Conservation (phyloP, 2,329 filamentous ascomycete species). For the Mycosphaerella sp. region DNA sequence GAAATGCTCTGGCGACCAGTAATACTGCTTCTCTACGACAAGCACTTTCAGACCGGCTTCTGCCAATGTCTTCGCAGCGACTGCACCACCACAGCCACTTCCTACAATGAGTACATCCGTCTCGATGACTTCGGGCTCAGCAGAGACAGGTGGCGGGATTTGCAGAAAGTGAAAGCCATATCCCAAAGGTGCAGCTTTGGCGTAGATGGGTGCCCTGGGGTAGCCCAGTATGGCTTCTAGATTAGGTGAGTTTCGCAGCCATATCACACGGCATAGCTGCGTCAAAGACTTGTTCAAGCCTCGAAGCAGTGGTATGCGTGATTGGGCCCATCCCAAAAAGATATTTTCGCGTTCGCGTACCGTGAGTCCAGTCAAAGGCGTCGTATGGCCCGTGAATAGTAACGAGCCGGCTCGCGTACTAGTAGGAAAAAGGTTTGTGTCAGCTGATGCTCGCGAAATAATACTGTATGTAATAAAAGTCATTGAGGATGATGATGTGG, state of each 20-base stretch:
- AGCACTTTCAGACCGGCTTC: conserved; percentile 69
- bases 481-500: conserved; percentile 9
- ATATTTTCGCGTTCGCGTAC: conserved; percentile 56
- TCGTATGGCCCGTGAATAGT: conserved; percentile 61
- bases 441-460: conserved; percentile 11
- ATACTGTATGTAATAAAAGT: not conserved
- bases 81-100: conserved; percentile 78
- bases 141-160: conserved; percentile 38
- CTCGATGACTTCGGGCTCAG: conserved; percentile 55
- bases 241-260: conserved; percentile 51
- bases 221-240: conserved; percentile 55
- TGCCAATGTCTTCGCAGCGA: conserved; percentile 72
- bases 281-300: conserved; percentile 52
- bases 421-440: conserved; percentile 31
- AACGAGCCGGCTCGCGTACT: conserved; percentile 59
- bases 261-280: conserved; percentile 50
- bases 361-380: conserved; percentile 57
- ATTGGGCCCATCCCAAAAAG: conserved; percentile 56
- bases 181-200: conserved; percentile 44
- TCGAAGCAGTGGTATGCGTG: conserved; percentile 52
- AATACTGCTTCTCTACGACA: conserved; percentile 76
- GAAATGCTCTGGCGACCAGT: conserved; percentile 64
- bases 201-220: conserved; percentile 51
- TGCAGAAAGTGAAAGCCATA: conserved; percentile 59
- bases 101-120: conserved; percentile 82